Percentiles rank a stretch among this genome's conserved stretches.
phyloP scores from a whole-genome alignment of 371 early-diverging fungal species.

The Syncephalastrum sp. region DNA sequence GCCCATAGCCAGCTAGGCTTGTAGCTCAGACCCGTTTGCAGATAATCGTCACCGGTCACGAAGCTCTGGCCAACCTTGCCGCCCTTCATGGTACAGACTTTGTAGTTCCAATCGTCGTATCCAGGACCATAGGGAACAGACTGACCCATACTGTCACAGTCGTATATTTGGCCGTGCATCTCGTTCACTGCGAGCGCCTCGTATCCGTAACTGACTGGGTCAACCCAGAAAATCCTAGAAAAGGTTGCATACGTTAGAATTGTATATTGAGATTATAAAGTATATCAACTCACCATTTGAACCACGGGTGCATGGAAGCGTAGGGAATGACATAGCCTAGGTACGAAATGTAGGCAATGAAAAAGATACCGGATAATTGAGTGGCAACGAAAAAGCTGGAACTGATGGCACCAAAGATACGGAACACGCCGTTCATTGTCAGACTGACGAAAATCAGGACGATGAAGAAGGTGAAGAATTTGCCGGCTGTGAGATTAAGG shows the following conservation, averaged over 20 bases:
- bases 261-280: background rate
- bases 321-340: conserved; percentile 48
- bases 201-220: conserved; percentile 64
- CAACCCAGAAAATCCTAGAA: conserved; percentile 45
- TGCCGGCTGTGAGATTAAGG: conserved; percentile 43
- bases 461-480: conserved; percentile 50
- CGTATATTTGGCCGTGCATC: conserved; percentile 38
- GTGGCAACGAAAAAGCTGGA: conserved; percentile 51
- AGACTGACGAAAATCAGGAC: conserved; percentile 42
- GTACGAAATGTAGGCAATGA: conserved; percentile 50
- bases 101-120: conserved; percentile 45
- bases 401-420: conserved; percentile 50
- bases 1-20: conserved; percentile 42
- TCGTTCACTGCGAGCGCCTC: conserved; percentile 64
- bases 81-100: conserved; percentile 54
- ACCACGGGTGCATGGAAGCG: conserved; percentile 46
- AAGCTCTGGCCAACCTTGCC: conserved; percentile 39
- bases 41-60: conserved; percentile 54
- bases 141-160: conserved; percentile 41
- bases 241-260: background rate
- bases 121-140: conserved; percentile 42
- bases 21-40: conserved; percentile 22
- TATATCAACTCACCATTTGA: conserved; percentile 37
- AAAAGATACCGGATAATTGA: conserved; percentile 44
- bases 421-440: conserved; percentile 52